A percentile compares a stretch with the other conserved stretches of the same genome.
Conservation (phyloP, 495 filamentous ascomycete genomes). For the Neurospora hispaniola region DNA sequence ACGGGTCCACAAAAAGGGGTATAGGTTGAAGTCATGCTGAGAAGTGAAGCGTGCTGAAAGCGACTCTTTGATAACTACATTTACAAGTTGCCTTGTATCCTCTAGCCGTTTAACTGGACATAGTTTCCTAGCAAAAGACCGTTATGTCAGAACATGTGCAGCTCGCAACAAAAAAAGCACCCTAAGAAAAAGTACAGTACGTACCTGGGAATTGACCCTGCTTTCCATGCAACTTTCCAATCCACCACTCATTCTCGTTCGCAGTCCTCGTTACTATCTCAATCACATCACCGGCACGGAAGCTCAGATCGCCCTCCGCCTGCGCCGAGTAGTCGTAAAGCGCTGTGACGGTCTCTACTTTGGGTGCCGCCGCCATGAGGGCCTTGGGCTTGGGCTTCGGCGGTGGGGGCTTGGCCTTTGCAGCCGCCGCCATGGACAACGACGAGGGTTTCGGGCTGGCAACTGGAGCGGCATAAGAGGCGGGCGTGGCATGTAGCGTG, state of each 20-base stretch:
- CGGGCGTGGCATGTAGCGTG: constrained; percentile 24
- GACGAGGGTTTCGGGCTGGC: constrained; percentile 18
- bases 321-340: constrained; percentile 95
- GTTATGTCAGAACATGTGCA: neutral
- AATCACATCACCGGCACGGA: constrained; percentile 81
- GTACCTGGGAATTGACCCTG: constrained; percentile 92
- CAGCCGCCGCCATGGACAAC: constrained; percentile 59
- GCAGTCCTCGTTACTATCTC: constrained; percentile 71
- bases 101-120: constrained; percentile 26
- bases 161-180: constrained; percentile 7
- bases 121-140: constrained; percentile 29
- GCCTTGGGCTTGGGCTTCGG: constrained; percentile 79
- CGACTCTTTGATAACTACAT: neutral
- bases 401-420: constrained; percentile 77
- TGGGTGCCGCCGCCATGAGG: constrained; percentile 48
- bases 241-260: constrained; percentile 98
- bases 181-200: constrained; percentile 19
- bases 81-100: neutral
- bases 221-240: constrained; percentile 61
- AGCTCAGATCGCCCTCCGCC: constrained; percentile 88
- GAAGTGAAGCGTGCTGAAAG: neutral
- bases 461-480: constrained; percentile 44
- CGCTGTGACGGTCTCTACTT: constrained; percentile 65
- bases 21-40: neutral
- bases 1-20: neutral